A percentile compares a stretch with the other conserved stretches of the same genome.
Evolutionary conservation across 345 rosid species (phyloP).

Genomic region (Odontarrhena argentea): DNA sequence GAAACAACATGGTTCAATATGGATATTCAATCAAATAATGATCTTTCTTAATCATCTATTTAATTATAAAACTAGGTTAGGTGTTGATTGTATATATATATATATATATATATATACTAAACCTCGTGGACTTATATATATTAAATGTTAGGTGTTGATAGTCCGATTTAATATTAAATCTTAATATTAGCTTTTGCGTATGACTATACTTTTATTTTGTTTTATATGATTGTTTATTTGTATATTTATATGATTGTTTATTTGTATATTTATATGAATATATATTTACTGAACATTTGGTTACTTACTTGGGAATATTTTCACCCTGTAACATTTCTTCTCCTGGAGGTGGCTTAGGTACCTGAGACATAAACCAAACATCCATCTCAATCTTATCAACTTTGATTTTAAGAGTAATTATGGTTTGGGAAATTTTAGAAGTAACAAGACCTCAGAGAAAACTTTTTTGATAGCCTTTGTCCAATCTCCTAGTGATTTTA

Average conservation of each 20-base stretch:
- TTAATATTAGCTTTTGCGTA: too few relatives aligned
- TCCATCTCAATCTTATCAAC: not conserved
- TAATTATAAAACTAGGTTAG: not conserved
- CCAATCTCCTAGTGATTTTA: slow-evolving; percentile 82
- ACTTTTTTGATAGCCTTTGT: slow-evolving; percentile 65
- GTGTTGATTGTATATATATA: too few relatives aligned
- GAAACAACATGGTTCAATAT: not conserved
- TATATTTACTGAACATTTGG: not conserved
- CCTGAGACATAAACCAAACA: slow-evolving; percentile 27
- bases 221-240: too few relatives aligned
- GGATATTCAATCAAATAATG: not conserved
- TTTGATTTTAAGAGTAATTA: slow-evolving; percentile 2
- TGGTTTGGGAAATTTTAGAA: not conserved
- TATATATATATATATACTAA: too few relatives aligned
- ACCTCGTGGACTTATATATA: too few relatives aligned
- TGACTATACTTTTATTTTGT: too few relatives aligned
- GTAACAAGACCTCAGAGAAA: slow-evolving; percentile 58
- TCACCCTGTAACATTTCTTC: slow-evolving; percentile 17
- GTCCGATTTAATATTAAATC: not conserved
- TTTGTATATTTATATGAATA: not conserved
- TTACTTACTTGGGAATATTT: slow-evolving; percentile 26
- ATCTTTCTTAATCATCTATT: not conserved
- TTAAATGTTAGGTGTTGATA: not conserved
- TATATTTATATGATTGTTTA: not conserved
- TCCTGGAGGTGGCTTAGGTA: slow-evolving; percentile 6